Evolutionary conservation across 1,284 basidiomycete species (phyloP).

Genomic region (Leccinum angustisporum): DNA sequence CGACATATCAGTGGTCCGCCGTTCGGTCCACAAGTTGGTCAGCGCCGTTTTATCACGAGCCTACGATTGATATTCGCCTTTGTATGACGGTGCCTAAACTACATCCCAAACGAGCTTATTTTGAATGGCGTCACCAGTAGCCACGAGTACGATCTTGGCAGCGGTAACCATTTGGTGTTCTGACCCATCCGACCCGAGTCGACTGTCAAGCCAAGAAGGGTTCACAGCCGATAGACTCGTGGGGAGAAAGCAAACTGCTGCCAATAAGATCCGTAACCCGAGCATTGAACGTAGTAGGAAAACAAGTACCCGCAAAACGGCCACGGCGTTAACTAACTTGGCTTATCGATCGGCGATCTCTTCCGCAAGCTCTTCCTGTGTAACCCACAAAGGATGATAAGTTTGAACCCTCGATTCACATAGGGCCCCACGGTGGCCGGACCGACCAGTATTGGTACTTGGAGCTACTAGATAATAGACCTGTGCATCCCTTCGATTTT

Average conservation of each 20-base stretch:
- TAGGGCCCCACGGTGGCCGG: background rate
- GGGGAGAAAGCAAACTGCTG: background rate
- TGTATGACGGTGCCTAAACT: background rate
- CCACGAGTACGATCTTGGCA: background rate
- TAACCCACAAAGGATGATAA: background rate
- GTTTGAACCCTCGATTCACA: background rate
- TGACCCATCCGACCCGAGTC: background rate
- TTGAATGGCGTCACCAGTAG: background rate
- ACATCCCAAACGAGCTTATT: background rate
- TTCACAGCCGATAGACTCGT: background rate
- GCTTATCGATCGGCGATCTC: background rate
- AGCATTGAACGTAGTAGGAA: background rate
- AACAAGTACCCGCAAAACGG: background rate
- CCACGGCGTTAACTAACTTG: background rate
- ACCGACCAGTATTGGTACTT: background rate
- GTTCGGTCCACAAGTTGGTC: background rate
- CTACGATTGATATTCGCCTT: background rate
- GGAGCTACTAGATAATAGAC: background rate
- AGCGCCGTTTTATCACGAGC: slow-evolving; percentile 2
- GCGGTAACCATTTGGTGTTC: background rate
- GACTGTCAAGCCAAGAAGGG: background rate
- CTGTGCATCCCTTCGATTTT: background rate
- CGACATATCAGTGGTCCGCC: background rate
- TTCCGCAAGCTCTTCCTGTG: background rate
- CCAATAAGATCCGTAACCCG: background rate